Percentiles rank a stretch among this genome's conserved stretches.
Evolutionary conservation across 2,329 filamentous ascomycete species (phyloP).

Genomic region (Phyllosticta capitalensis): DNA sequence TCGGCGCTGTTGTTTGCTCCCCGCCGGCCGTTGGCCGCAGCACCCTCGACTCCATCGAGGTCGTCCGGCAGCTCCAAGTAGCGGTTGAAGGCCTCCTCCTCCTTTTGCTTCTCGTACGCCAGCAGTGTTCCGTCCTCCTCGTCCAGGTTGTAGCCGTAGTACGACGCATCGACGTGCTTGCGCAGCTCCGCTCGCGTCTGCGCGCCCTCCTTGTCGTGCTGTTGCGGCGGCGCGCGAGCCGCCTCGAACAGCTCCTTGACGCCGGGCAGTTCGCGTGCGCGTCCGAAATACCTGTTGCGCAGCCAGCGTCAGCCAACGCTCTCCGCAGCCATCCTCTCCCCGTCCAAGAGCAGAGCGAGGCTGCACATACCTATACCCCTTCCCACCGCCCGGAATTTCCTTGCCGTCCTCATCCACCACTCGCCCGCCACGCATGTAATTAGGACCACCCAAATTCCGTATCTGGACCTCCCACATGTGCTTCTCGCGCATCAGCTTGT

Average conservation of each 20-base stretch:
- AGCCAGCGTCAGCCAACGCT: background rate
- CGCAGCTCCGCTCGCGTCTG: slow-evolving; percentile 61
- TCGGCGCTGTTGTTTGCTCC: slow-evolving; percentile 18
- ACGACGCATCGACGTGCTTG: slow-evolving; percentile 78
- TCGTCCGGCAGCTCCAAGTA: slow-evolving; percentile 50
- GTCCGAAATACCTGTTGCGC: slow-evolving; percentile 60
- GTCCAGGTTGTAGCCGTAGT: slow-evolving; percentile 89
- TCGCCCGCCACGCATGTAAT: slow-evolving; percentile 71
- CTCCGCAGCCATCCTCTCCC: background rate
- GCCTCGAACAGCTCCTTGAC: slow-evolving; percentile 95
- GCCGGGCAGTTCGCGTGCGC: slow-evolving; percentile 80
- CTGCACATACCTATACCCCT: slow-evolving; percentile 60
- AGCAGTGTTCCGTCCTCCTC: slow-evolving; percentile 80
- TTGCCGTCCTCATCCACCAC: slow-evolving; percentile 47
- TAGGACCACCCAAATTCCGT: slow-evolving; percentile 87
- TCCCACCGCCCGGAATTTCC: slow-evolving; percentile 58
- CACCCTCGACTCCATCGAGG: slow-evolving; percentile 38
- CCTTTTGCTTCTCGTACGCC: slow-evolving; percentile 72
- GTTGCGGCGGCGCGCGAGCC: slow-evolving; percentile 31
- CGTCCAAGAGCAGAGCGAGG: background rate
- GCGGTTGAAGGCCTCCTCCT: slow-evolving; percentile 67
- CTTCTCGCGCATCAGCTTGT: slow-evolving; percentile 97
- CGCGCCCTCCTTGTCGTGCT: slow-evolving; percentile 44
- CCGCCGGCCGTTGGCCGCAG: slow-evolving; percentile 12
- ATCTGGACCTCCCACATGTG: slow-evolving; percentile 99